Conservation (phyloP, 768 basidiomycete genomes). For the Boletus coccyginus region DNA sequence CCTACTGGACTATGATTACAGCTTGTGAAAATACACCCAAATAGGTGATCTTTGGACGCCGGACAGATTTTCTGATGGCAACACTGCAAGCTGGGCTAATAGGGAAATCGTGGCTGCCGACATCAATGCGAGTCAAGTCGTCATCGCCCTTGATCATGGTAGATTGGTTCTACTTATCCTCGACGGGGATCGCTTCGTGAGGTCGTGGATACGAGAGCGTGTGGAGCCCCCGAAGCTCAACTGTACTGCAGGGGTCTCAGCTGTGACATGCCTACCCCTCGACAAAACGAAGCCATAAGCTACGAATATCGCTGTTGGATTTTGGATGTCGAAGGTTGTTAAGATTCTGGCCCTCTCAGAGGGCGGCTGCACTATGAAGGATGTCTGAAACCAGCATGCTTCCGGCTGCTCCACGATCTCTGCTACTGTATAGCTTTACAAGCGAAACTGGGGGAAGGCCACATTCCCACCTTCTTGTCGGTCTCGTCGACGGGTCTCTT, state of each 20-base stretch:
- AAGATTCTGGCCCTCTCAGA: conserved; percentile 47
- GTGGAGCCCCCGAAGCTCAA: conserved; percentile 15
- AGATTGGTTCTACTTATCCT: no score
- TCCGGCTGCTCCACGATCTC: conserved; percentile 42
- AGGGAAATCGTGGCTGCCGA: no score
- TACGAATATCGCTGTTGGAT: conserved; percentile 57
- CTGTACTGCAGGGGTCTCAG: conserved; percentile 56
- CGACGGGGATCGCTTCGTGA: no score
- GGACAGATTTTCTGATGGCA: conserved; percentile 26
- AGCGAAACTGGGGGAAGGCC: conserved; percentile 32
- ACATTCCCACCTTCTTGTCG: conserved; percentile 63
- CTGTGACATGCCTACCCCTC: conserved; percentile 61
- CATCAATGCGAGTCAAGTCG: no score
- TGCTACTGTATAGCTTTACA: conserved; percentile 62
- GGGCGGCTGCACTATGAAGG: conserved; percentile 13
- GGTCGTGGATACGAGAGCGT: conserved; percentile 22
- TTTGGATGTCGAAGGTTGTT: conserved; percentile 70
- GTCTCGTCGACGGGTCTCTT: conserved; percentile 74
- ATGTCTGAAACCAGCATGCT: conserved; percentile 29
- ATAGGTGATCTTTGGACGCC: conserved; percentile 41
- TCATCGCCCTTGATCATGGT: no score
- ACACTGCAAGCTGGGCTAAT: no score
- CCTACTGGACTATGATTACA: conserved; percentile 54
- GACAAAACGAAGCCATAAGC: conserved; percentile 48
- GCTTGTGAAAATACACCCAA: conserved; percentile 40